Base-by-base conservation (phyloP, 2,329 filamentous ascomycete genomes). In the Podosphaera xanthii region DNA sequence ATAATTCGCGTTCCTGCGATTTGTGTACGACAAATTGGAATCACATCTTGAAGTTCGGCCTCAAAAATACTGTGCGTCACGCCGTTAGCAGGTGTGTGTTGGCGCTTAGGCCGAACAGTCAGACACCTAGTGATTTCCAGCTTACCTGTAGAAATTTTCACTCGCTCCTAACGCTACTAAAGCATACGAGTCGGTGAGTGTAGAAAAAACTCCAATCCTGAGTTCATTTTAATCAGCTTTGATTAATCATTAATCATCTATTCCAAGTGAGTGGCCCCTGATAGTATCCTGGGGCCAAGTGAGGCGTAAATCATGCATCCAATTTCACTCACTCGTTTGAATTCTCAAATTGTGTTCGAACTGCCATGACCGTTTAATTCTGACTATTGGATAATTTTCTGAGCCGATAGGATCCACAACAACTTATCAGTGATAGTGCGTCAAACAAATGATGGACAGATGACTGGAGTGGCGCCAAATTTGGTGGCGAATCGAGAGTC, bases 1-100 rank as follows among this genome's bases (percentile, higher is more conserved):
- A 98, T 86, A 72, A 98, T 98, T 69, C 92, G 82, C 46, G 91
- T 97, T 66, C 92, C 92, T 63, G 90, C 90, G 71, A 98, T 97
- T 60, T 91, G 96, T 66, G 88, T 90, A 74, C 92, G 87, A 73
- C 88, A 92, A 72, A 96, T 96, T 66, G 92, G 92, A 67, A 98
- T 91, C 63, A 96, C 83, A 76, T 97, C 92, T 77, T 94, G 88
- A 62, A 98, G 80, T 76, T 98, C 92, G 63, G 91, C 84, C 78
- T 98, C 92, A 75, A 98, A 97, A 71, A 97, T 81, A 77, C 87
- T 88, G 57, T 64, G 59, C 60, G 61, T 40, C 40, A 48, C 46
- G 33, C 52, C 9, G 34, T 36, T 34, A 54, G 50, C 5, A 34
- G 30, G 14, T 22, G 5, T 22, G 1, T 49, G n/a, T 49, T 49